These are phyloP conservation scores for Leucoagaricus sp. DNA, from an alignment of 1,284 basidiomycete genomes.

Conservation along the genomic window DNA sequence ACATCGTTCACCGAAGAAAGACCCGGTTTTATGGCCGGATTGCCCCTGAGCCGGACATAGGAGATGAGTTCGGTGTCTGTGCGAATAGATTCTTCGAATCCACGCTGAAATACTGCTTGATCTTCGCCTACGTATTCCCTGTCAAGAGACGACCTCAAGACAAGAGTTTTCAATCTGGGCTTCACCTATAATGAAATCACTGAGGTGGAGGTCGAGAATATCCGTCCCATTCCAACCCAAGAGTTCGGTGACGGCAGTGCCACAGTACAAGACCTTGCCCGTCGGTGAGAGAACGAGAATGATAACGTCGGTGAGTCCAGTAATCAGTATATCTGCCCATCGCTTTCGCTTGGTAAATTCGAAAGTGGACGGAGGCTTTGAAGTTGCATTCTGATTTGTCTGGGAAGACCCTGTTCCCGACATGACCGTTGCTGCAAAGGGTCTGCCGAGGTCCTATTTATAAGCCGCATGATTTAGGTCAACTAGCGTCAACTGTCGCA, in stretches of 20 bases:
- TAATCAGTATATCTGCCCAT: constrained; percentile 82
- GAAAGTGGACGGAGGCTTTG: constrained; percentile 43
- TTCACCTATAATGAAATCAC: constrained; percentile 66
- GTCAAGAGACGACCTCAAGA: not conserved
- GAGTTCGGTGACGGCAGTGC: constrained; percentile 66
- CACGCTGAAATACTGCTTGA: constrained; percentile 52
- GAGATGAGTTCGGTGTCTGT: constrained; percentile 40
- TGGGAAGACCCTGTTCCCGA: constrained; percentile 14
- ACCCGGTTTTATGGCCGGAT: constrained; percentile 19
- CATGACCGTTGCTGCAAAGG: constrained; percentile 20
- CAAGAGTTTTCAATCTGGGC: not conserved
- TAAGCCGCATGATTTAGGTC: constrained; percentile 1
- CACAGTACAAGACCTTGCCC: constrained; percentile 70
- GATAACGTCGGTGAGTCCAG: constrained; percentile 75
- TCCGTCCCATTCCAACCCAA: constrained; percentile 78
- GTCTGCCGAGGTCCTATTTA: constrained; percentile 10
- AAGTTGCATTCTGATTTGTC: constrained; percentile 4
- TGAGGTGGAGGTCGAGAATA: constrained; percentile 65
- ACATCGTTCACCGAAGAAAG: constrained; percentile 44
- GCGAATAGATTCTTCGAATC: constrained; percentile 55
- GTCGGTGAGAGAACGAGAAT: constrained; percentile 65
- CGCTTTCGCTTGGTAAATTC: constrained; percentile 86
- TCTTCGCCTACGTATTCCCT: constrained; percentile 53
- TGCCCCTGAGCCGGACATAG: constrained; percentile 66
- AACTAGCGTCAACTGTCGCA: constrained; percentile 1